These are phyloP conservation scores for Amanita exitialis DNA, from an alignment of 768 basidiomycete genomes.

Conservation along the genomic window DNA sequence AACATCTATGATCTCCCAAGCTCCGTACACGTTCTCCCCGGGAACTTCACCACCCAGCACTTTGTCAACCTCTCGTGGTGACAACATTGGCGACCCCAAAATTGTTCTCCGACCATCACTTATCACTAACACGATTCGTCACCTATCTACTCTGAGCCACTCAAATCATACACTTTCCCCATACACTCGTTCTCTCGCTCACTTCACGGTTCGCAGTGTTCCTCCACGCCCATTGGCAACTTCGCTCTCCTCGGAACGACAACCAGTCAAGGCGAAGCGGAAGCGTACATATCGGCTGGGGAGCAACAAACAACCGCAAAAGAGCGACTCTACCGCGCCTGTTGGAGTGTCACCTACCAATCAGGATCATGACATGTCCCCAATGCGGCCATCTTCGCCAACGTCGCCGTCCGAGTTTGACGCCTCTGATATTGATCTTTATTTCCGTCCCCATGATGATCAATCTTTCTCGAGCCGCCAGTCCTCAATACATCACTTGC, in stretches of 20 bases:
- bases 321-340: conserved; percentile 10
- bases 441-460: conserved; percentile 39
- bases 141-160: conserved; percentile 75
- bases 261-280: conserved; percentile 61
- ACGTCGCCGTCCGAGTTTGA: conserved; percentile 11
- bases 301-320: conserved; percentile 11
- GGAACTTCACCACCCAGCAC: conserved; percentile 11
- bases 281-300: conserved; percentile 66
- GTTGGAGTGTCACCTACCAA: not conserved
- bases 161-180: conserved; percentile 94
- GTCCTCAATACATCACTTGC: not conserved
- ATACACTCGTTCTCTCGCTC: conserved; percentile 82
- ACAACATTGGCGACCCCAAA: conserved; percentile 33
- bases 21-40: conserved; percentile 10
- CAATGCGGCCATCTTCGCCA: conserved; percentile 10
- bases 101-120: conserved; percentile 55
- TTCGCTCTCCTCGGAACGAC: conserved; percentile 29
- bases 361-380: conserved; percentile 6
- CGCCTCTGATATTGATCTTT: conserved; percentile 54
- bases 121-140: conserved; percentile 71
- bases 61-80: conserved; percentile 12
- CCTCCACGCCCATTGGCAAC: conserved; percentile 43
- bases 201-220: conserved; percentile 87
- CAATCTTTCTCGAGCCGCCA: not conserved
- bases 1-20: conserved; percentile 14